Conservation (phyloP, 495 filamentous ascomycete species). For the Margaritispora aquatica region DNA sequence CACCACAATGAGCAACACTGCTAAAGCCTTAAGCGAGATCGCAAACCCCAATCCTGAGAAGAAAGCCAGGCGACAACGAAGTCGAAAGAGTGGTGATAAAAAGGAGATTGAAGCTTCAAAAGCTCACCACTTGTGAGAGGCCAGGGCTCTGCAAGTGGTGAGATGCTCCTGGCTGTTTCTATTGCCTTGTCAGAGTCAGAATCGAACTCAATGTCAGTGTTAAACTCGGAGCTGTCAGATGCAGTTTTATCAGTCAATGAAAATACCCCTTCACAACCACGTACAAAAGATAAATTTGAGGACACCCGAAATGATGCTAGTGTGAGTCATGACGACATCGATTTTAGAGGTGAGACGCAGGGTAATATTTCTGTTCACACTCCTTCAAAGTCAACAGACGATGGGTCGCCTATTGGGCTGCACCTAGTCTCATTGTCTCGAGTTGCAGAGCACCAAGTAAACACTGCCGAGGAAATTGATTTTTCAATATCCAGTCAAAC, state of each 20-base stretch:
- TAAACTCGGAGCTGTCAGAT: neutral
- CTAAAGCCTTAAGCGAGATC: neutral
- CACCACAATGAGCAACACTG: neutral
- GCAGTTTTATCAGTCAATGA: neutral
- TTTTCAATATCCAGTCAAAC: too few relatives aligned
- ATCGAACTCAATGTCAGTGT: too few relatives aligned
- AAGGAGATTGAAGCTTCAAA: conserved; percentile 17
- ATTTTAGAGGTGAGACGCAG: too few relatives aligned
- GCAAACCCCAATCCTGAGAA: conserved; percentile 5
- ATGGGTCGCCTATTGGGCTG: too few relatives aligned
- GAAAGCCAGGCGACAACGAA: neutral
- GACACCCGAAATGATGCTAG: too few relatives aligned
- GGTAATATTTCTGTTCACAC: conserved; percentile 11
- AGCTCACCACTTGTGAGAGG: conserved; percentile 28
- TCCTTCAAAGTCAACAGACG: neutral
- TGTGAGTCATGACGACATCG: neutral
- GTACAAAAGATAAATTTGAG: too few relatives aligned
- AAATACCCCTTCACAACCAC: neutral
- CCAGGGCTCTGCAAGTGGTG: conserved; percentile 33
- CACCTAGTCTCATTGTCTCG: too few relatives aligned
- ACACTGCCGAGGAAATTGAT: too few relatives aligned
- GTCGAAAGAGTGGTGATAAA: neutral
- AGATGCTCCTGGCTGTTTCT: conserved; percentile 21
- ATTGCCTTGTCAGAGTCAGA: too few relatives aligned
- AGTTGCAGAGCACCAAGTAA: too few relatives aligned